A percentile compares a stretch with the other conserved stretches of the same genome.
Evolutionary conservation across 306 rosid species (phyloP).

Genomic region (Vachellia pachyceras): DNA sequence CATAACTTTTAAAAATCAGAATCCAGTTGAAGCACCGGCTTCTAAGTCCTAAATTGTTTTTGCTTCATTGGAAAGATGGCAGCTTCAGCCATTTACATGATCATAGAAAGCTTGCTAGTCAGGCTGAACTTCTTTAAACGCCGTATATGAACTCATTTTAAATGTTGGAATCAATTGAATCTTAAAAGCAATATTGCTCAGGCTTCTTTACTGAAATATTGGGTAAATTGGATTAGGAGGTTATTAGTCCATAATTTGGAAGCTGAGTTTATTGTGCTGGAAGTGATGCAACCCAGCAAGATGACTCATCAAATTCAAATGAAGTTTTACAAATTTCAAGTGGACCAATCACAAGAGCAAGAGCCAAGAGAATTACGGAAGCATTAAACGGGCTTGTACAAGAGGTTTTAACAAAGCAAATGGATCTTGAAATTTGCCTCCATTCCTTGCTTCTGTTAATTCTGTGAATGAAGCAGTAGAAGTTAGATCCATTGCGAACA

Average conservation of each 20-base stretch:
- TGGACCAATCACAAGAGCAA: no score
- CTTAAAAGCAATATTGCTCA: background rate
- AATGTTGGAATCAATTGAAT: background rate
- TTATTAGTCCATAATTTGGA: background rate
- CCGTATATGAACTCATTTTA: background rate
- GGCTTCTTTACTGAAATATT: slow-evolving; percentile 3
- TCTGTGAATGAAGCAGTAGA: slow-evolving; percentile 12
- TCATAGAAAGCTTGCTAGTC: background rate
- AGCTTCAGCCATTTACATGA: background rate
- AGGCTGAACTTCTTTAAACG: background rate
- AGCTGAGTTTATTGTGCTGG: background rate
- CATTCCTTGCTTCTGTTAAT: slow-evolving; percentile 16
- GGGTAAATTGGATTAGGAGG: slow-evolving; percentile 9
- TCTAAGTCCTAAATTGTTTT: background rate
- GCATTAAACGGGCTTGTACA: no score
- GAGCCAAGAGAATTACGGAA: no score
- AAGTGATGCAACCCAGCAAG: no score
- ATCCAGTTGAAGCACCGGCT: background rate
- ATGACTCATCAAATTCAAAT: no score
- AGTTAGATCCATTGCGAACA: background rate
- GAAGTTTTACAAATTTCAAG: no score
- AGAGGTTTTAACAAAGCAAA: no score
- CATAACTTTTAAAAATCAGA: background rate
- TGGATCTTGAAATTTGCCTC: background rate
- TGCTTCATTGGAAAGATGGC: background rate